phyloP scores from a whole-genome alignment of 805 yeast genomes.

The Lachancea dasiensis region DNA sequence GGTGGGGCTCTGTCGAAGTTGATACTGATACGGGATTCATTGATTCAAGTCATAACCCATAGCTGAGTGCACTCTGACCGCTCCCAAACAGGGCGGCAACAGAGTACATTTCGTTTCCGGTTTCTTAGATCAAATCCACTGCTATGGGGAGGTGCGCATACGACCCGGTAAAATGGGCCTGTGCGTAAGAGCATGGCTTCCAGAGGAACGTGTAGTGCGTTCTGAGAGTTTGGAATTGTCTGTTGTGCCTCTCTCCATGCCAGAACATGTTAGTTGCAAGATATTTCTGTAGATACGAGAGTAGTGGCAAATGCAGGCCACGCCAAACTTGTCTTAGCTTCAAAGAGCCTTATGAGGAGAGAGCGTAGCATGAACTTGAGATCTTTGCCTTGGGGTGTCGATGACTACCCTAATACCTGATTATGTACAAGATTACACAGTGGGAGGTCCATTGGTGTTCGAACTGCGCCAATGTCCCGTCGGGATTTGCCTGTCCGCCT shows the following conservation, averaged over 20 bases:
- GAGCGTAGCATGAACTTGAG: no score
- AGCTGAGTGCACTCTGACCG: constrained; percentile 35
- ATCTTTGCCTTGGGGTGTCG: no score
- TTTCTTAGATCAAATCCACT: constrained; percentile 34
- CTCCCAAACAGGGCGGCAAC: constrained; percentile 36
- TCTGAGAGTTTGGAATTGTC: constrained; percentile 30
- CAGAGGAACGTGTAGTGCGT: constrained; percentile 29
- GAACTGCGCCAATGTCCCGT: no score
- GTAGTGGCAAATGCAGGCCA: not conserved
- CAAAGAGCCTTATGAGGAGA: no score
- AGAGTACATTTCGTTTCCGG: constrained; percentile 37
- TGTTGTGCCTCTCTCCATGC: constrained; percentile 32
- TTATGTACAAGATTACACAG: no score
- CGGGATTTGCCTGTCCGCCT: no score
- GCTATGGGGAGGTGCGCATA: constrained; percentile 22
- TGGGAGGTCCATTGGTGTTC: no score
- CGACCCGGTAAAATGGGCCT: constrained; percentile 11
- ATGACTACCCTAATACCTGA: no score
- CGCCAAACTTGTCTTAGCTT: no score
- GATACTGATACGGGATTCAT: constrained; percentile 31
- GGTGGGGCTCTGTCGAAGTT: constrained; percentile 23
- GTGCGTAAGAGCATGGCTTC: constrained; percentile 23
- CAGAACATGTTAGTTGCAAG: constrained; percentile 21
- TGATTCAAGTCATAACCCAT: constrained; percentile 32
- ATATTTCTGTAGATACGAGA: not conserved